Evolutionary conservation across 2,329 filamentous ascomycete genomes (phyloP).

Genomic region (Rachicladosporium sp.): DNA sequence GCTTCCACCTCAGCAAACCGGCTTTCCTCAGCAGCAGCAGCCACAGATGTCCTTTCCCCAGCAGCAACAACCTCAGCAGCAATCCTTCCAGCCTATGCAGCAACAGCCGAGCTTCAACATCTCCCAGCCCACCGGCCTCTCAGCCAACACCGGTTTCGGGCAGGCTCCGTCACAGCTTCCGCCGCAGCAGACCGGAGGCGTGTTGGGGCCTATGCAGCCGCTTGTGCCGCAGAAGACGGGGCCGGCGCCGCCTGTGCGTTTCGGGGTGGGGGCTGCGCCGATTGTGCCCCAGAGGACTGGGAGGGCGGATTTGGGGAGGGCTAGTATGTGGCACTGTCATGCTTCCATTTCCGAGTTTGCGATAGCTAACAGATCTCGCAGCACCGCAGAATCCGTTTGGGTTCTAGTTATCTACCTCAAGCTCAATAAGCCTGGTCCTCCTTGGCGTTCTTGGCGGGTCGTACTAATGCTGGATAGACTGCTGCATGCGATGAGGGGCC

Average conservation of each 20-base stretch:
- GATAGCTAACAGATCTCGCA: conserved; percentile 22
- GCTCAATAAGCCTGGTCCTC: no score
- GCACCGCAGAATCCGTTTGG: conserved; percentile 60
- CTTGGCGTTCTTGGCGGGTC: no score
- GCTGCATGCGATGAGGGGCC: no score
- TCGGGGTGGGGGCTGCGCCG: conserved; percentile 71
- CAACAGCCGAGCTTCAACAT: conserved; percentile 32
- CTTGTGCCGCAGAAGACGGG: conserved; percentile 69
- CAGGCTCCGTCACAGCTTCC: conserved; percentile 39
- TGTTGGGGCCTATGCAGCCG: conserved; percentile 36
- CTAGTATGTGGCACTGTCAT: no score
- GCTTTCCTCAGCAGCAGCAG: no score
- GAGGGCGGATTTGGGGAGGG: conserved; percentile 80
- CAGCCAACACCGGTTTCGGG: conserved; percentile 36
- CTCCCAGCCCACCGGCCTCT: conserved; percentile 24
- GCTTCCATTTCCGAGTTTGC: conserved; percentile 7
- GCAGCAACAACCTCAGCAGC: no score
- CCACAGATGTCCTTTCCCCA: no score
- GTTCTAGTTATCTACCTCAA: conserved; percentile 32
- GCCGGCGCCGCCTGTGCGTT: conserved; percentile 75
- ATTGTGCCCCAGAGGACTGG: conserved; percentile 79
- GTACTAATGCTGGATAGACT: no score
- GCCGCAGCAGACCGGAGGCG: conserved; percentile 39
- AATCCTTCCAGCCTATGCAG: conserved; percentile 17
- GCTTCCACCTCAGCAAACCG: conserved; percentile 31